phyloP scores from a whole-genome alignment of 176 grass and related monocot genomes.

The Dactylis glomerata region DNA sequence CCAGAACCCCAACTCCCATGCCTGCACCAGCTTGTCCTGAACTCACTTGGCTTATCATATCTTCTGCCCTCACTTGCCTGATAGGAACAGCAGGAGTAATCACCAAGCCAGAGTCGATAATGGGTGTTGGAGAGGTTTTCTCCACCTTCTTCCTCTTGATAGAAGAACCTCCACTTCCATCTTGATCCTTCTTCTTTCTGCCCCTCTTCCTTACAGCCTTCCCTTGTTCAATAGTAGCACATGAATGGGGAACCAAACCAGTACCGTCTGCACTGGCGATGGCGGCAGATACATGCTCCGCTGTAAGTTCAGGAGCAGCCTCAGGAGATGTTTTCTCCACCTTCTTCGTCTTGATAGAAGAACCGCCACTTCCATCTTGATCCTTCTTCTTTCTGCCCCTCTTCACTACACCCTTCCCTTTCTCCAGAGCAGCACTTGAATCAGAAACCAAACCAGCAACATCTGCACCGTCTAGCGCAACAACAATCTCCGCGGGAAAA shows the following conservation, averaged over 20 bases:
- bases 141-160: constrained; percentile 31
- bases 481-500: not conserved
- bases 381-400: constrained; percentile 31
- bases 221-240: not conserved
- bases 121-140: not conserved
- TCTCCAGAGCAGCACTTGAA: not conserved
- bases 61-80: constrained; percentile 36
- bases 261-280: not conserved
- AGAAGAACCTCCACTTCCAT: constrained; percentile 6
- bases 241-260: not conserved
- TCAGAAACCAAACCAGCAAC: not conserved
- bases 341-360: constrained; percentile 37
- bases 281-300: not conserved
- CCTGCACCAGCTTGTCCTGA: not conserved
- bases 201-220: constrained; percentile 19
- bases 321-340: not conserved
- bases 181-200: constrained; percentile 32
- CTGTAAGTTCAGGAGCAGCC: not conserved
- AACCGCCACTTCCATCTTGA: not conserved
- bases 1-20: not conserved
- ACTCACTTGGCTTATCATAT: constrained; percentile 15
- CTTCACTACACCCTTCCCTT: constrained; percentile 3
- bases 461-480: not conserved
- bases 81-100: constrained; percentile 48
- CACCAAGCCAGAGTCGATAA: not conserved